Evolutionary conservation across 148 eudicot species (phyloP).

Genomic region (Rheum nobile): DNA sequence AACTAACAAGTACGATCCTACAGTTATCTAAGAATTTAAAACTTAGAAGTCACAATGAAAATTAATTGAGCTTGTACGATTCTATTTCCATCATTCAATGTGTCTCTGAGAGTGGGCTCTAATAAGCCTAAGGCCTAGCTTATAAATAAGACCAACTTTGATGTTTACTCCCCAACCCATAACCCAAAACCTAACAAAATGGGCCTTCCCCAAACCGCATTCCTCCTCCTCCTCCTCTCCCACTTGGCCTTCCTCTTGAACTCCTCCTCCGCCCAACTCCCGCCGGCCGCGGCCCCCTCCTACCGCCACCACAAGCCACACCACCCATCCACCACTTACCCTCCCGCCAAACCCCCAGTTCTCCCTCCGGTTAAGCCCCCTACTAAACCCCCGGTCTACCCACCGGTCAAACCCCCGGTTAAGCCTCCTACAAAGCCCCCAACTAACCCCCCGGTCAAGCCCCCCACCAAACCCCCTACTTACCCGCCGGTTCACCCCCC

Average conservation of each 20-base stretch:
- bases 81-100: no score
- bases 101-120: no score
- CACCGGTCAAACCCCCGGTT: background rate
- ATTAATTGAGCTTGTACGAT: no score
- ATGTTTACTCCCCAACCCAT: background rate
- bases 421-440: background rate
- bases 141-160: background rate
- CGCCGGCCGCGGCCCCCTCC: background rate
- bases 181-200: background rate
- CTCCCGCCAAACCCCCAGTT: constrained; percentile 1
- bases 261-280: background rate
- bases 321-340: background rate
- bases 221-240: constrained; percentile 6
- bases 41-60: no score
- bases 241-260: background rate
- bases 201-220: background rate
- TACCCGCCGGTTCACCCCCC: background rate
- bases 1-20: no score
- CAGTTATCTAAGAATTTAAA: no score
- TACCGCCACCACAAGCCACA: background rate
- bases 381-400: background rate
- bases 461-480: background rate
- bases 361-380: constrained; percentile 8
- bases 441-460: background rate
- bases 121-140: background rate